These are phyloP conservation scores for Pichia rugopelliculosa DNA, from an alignment of 805 yeast species.

Conservation along the genomic window DNA sequence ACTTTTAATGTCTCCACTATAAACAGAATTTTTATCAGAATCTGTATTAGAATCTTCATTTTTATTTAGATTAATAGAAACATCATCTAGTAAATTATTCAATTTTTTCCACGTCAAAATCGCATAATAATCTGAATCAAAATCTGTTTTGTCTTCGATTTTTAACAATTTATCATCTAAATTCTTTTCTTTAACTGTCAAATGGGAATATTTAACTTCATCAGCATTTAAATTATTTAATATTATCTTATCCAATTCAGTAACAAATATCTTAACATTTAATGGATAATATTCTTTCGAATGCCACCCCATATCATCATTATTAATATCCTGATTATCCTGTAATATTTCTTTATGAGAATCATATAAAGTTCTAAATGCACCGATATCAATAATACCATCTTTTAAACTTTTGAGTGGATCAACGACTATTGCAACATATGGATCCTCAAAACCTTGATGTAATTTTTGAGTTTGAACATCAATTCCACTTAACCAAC, in stretches of 20 bases:
- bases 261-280: slow-evolving; percentile 52
- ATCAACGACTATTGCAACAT: slow-evolving; percentile 81
- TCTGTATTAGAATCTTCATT: not conserved
- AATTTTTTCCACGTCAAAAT: not conserved
- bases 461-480: slow-evolving; percentile 82
- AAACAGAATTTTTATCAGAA: not conserved
- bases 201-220: not conserved
- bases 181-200: not conserved
- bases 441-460: slow-evolving; percentile 88
- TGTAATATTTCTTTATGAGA: slow-evolving; percentile 17
- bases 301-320: slow-evolving; percentile 48
- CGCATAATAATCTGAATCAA: not conserved
- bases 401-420: slow-evolving; percentile 61
- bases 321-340: not conserved
- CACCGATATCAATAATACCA: slow-evolving; percentile 76
- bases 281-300: slow-evolving; percentile 62
- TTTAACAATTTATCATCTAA: not conserved
- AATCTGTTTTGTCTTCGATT: not conserved
- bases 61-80: not conserved
- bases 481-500: slow-evolving; percentile 92
- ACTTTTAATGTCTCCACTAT: not conserved
- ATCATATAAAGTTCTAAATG: slow-evolving; percentile 61
- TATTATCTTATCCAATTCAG: slow-evolving; percentile 41
- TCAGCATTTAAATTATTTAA: slow-evolving; percentile 22
- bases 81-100: not conserved